Evolutionary conservation across 1,284 basidiomycete species (phyloP).

Genomic region (Ustilago trichophora): DNA sequence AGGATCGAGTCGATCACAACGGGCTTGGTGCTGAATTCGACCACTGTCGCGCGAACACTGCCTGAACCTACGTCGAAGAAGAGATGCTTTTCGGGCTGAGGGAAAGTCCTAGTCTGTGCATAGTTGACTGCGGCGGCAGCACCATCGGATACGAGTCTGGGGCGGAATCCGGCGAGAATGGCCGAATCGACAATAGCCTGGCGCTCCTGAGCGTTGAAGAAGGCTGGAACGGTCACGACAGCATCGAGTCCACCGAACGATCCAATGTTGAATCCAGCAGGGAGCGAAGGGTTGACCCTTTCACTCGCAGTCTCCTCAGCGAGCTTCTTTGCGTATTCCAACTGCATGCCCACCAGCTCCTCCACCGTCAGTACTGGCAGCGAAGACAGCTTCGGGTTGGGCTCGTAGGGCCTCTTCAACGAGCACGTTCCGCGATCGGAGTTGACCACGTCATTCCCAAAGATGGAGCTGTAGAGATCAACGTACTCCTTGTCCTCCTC

Average conservation of each 20-base stretch:
- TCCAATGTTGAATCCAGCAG: conserved; percentile 50
- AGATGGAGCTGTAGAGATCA: conserved; percentile 41
- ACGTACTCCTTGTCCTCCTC: conserved; percentile 37
- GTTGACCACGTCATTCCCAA: conserved; percentile 51
- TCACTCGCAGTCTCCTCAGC: conserved; percentile 78
- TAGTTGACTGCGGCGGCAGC: conserved; percentile 73
- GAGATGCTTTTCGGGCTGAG: conserved; percentile 78
- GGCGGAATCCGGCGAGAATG: conserved; percentile 85
- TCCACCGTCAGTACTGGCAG: conserved; percentile 72
- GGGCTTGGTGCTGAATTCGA: conserved; percentile 72
- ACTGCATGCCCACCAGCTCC: conserved; percentile 92
- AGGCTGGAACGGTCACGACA: conserved; percentile 64
- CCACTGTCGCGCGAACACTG: conserved; percentile 84
- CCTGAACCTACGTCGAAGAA: conserved; percentile 94
- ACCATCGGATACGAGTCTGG: conserved; percentile 89
- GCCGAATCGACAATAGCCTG: conserved; percentile 83
- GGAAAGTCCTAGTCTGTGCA: conserved; percentile 90
- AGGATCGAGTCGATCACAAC: conserved; percentile 60
- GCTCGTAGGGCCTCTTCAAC: conserved; percentile 39
- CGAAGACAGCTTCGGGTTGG: conserved; percentile 35
- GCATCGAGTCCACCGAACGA: conserved; percentile 62
- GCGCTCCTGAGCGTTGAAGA: conserved; percentile 75
- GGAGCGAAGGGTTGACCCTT: conserved; percentile 50
- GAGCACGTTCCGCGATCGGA: conserved; percentile 51
- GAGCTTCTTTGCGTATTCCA: conserved; percentile 86